A percentile compares a stretch with the other conserved stretches of the same genome.
Conservation (phyloP, 306 rosid species). For the apple (Malus domestica) region DNA sequence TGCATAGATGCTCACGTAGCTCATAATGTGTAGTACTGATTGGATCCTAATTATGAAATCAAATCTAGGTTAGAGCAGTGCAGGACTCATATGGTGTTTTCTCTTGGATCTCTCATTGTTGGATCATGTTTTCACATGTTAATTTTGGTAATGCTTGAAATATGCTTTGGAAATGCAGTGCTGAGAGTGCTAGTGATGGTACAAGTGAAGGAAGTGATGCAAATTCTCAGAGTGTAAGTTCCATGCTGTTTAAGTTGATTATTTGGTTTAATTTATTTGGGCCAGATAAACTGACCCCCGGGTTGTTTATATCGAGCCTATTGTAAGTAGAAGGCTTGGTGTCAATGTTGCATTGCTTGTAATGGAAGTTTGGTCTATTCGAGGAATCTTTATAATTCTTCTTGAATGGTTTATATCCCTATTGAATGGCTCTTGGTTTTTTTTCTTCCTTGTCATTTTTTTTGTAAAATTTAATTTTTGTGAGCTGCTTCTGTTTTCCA, state of each 20-base stretch:
- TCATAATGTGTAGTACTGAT: background rate
- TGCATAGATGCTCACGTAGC: background rate
- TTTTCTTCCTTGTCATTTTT: background rate
- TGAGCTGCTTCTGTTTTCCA: background rate
- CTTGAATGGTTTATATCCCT: background rate
- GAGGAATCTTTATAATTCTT: background rate
- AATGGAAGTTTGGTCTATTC: background rate
- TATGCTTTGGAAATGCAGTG: constrained; percentile 55
- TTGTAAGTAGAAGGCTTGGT: background rate
- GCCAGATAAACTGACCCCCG: background rate
- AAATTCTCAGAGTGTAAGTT: constrained; percentile 84
- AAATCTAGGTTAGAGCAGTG: background rate
- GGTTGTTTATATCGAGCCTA: background rate
- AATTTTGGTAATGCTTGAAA: constrained; percentile 31
- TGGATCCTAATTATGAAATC: background rate
- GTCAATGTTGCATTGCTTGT: background rate
- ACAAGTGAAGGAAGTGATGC: constrained; percentile 93
- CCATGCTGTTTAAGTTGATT: constrained; percentile 5
- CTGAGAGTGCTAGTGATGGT: constrained; percentile 91
- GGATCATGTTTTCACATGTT: background rate
- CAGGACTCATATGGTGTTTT: background rate
- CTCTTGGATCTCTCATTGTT: background rate
- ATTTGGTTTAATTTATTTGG: background rate
- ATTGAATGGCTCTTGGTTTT: background rate
- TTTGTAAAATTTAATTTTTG: background rate